Evolutionary conservation across 73 alveolate genomes (phyloP), one percentile per base, ranked within the genome.

Genomic region (Tetrahymena malaccensis): DNA sequence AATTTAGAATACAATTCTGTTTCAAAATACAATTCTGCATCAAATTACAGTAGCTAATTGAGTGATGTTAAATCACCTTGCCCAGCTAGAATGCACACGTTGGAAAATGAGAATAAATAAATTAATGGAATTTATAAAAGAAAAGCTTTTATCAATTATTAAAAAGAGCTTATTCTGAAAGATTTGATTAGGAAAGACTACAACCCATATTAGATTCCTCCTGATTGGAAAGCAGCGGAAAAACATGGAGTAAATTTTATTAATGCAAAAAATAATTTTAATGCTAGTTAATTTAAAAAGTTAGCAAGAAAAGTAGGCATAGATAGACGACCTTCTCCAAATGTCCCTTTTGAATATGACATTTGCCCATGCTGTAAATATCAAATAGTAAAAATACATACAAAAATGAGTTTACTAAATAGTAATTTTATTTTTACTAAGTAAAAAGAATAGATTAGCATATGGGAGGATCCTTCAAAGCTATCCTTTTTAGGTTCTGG

Each of bases 401-500:
- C n/a, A 84, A n/a, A 35, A 40, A 37, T 44, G 16, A 94, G 34
- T 50, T 2, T 15, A 50, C 16, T 50, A 5, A 19, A 19, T 50
- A 2, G 16, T 50, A 50, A 50, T 13, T 27, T 21, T 50, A 15
- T 94, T 35, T 84, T 93, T 25, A 44, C 37, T 35, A 44, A 94
- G 84, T 43, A 94, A 57, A 94, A 94, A 84, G 94, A 94, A 25
- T 16, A 85, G 44, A 84, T 70, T 31, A 70, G 89, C 37, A 70
- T 70, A n/a, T 70, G 34, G 34, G 89, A 70, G 25, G 37, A 70
- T 17, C 89, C 89, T 70, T 1, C 4, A 27, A 70, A 70, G 25
- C 19, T 70, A 70, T 70, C 96, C 34, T 94, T 94, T 84, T 94
- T 94, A 83, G 96, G 96, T 11, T 94, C 96, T n/a, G 96, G 96